A percentile compares a stretch with the other conserved stretches of the same genome.
phyloP scores from a whole-genome alignment of 768 basidiomycete genomes.

The Mycena latifolia region DNA sequence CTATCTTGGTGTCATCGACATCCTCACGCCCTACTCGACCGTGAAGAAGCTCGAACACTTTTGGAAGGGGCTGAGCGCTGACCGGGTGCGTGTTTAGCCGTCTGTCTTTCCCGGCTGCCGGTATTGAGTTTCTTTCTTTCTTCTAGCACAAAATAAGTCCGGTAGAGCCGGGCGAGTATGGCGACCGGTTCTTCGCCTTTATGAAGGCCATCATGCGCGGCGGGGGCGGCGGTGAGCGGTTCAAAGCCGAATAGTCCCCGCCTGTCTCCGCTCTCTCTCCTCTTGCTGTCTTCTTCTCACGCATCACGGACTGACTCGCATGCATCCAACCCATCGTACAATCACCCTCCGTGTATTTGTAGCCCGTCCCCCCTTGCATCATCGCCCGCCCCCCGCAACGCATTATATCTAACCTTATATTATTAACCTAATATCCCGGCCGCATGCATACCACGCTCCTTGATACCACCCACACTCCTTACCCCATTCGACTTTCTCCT shows the following conservation, averaged over 20 bases:
- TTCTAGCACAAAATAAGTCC: slow-evolving; percentile 93
- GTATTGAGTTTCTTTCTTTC: neutral
- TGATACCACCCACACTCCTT: neutral
- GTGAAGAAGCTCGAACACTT: slow-evolving; percentile 88
- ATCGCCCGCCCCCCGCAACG: too few species aligned
- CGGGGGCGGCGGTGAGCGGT: slow-evolving; percentile 71
- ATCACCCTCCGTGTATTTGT: slow-evolving; percentile 25
- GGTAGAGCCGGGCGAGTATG: slow-evolving; percentile 89
- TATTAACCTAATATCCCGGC: slow-evolving; percentile 17
- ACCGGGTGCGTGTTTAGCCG: slow-evolving; percentile 74
- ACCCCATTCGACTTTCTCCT: too few species aligned
- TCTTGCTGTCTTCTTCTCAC: neutral
- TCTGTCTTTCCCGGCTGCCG: slow-evolving; percentile 26
- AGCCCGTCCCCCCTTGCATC: neutral
- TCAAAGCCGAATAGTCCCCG: slow-evolving; percentile 41
- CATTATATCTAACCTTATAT: slow-evolving; percentile 23
- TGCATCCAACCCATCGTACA: slow-evolving; percentile 9
- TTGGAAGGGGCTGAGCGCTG: slow-evolving; percentile 92
- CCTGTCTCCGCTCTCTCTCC: neutral
- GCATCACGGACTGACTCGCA: slow-evolving; percentile 27
- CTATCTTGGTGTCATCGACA: slow-evolving; percentile 97
- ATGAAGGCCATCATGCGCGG: slow-evolving; percentile 90
- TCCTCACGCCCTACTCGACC: slow-evolving; percentile 87
- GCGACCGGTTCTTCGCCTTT: slow-evolving; percentile 88
- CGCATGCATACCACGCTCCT: slow-evolving; percentile 17